Percentiles rank a stretch among this genome's conserved stretches.
phyloP scores from a whole-genome alignment of 139 green algal genomes.

The Zygnema circumcarinatum region DNA sequence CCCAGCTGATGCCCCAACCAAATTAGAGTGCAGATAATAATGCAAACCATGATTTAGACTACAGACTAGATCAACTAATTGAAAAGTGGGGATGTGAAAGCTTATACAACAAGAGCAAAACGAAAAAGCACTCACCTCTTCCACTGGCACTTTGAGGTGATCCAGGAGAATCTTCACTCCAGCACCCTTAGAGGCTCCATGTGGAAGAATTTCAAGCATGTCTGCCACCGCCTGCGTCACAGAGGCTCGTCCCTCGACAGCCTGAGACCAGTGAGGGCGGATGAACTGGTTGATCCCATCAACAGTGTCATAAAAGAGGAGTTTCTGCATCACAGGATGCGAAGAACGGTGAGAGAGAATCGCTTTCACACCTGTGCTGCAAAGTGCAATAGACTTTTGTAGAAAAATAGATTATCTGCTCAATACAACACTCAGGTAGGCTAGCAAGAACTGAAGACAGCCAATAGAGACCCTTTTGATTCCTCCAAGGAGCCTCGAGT shows the following conservation, averaged over 20 bases:
- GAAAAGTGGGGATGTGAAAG: no score
- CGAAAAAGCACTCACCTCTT: conserved; percentile 45
- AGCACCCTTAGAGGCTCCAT: conserved; percentile 87
- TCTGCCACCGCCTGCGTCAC: conserved; percentile 80
- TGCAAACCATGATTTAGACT: no score
- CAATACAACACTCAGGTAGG: no score
- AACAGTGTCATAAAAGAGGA: conserved; percentile 61
- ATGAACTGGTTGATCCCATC: conserved; percentile 43
- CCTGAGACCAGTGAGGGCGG: conserved; percentile 43
- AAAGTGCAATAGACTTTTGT: neutral
- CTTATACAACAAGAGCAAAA: no score
- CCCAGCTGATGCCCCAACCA: no score
- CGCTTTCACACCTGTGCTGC: no score
- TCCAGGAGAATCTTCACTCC: conserved; percentile 60
- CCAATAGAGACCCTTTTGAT: no score
- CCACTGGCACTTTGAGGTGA: conserved; percentile 14
- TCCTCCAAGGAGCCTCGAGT: no score
- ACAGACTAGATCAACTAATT: no score
- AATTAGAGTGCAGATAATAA: no score
- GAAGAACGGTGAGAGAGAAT: neutral
- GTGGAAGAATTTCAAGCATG: conserved; percentile 94
- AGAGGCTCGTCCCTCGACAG: conserved; percentile 31
- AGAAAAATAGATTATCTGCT: no score
- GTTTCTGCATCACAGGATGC: conserved; percentile 63
- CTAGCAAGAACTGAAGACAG: no score